A percentile compares a stretch with the other conserved stretches of the same genome.
Evolutionary conservation across 2,329 filamentous ascomycete genomes (phyloP).

Genomic region (Claviceps sp.): DNA sequence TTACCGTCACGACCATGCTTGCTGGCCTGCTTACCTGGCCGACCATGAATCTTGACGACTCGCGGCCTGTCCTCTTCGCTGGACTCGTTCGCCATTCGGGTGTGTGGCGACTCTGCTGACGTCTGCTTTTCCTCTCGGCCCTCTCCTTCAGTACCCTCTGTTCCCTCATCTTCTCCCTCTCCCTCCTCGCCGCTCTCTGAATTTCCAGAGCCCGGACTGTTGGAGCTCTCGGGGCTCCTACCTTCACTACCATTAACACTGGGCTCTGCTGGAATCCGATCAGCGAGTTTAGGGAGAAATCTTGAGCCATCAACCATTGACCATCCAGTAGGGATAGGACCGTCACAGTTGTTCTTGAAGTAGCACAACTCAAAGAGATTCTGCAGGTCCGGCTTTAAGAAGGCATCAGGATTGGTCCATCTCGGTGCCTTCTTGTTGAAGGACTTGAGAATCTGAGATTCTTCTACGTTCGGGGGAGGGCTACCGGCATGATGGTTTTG

Average conservation of each 20-base stretch:
- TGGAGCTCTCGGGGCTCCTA: conserved; percentile 33
- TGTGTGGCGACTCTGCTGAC: conserved; percentile 21
- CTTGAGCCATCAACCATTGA: conserved; percentile 45
- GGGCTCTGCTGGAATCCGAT: conserved; percentile 28
- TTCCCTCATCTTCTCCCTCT: conserved; percentile 24
- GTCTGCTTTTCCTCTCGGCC: conserved; percentile 35
- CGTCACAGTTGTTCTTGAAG: conserved; percentile 37
- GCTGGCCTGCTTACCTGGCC: conserved; percentile 10
- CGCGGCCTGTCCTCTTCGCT: conserved; percentile 37
- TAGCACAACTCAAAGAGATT: conserved; percentile 69
- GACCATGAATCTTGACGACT: conserved; percentile 10
- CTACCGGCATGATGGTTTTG: background rate
- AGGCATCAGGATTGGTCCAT: conserved; percentile 39
- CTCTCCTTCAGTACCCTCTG: conserved; percentile 19
- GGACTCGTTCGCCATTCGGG: conserved; percentile 46
- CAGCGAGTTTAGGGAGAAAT: conserved; percentile 38
- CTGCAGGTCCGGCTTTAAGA: conserved; percentile 50
- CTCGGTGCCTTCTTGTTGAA: conserved; percentile 38
- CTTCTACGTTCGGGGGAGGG: conserved; percentile 10
- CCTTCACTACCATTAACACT: conserved; percentile 33
- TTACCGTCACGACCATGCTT: conserved; percentile 18
- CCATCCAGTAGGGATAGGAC: conserved; percentile 58
- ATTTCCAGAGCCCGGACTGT: conserved; percentile 33
- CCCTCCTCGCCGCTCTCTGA: conserved; percentile 40
- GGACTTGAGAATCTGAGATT: conserved; percentile 22